Evolutionary conservation across 1,139 yeast genomes (phyloP), one percentile per base, ranked within the genome.

Genomic region (Petasospora rhodanensis): DNA sequence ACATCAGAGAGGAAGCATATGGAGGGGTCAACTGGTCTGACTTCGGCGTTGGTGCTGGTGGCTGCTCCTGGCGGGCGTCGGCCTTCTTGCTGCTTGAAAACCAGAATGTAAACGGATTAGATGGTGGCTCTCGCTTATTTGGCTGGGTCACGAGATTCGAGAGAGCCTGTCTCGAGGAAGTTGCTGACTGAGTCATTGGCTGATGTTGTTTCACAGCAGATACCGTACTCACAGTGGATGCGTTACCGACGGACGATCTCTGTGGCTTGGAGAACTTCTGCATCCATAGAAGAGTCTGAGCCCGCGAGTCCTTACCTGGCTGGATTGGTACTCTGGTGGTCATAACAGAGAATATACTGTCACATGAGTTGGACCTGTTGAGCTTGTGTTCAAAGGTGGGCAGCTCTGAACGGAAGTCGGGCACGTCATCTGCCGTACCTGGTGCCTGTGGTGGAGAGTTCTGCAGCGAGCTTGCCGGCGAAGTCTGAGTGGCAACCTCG

Each of bases 291-390:
- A 49, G 37, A 2, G 52, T 47, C 24, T 48, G 53, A 13, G 47
- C 24, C 23, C 37, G 44, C n/a, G 45, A 40, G 27, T 46, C 47
- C 22, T 29, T 40, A 5, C 29, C 39, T 15, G 48, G 46, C 7
- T 33, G 32, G 11, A 38, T 20, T 16, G 49, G 50, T 2, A 41
- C 36, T 31, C 49, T 41, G 1, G 47, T 29, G 1, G 46, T 43
- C 38, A 47, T 41, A 3, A 38, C 38, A 6, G 52, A 45, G 31
- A 51, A 51, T 5, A 51, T 45, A 22, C 48, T 42, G 30, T 51
- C 54, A 34, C 51, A 49, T 2, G 55, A 51, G 27, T 47, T 51
- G n/a, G 55, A 48, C 38, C 55, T 43, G 34, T 48, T 48, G 28
- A 51, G 38, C 16, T 35, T 43, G 26, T 49, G 53, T 13, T 45